phyloP scores from a whole-genome alignment of 108 stramenopile species.

The Discostella stelligeroides region DNA sequence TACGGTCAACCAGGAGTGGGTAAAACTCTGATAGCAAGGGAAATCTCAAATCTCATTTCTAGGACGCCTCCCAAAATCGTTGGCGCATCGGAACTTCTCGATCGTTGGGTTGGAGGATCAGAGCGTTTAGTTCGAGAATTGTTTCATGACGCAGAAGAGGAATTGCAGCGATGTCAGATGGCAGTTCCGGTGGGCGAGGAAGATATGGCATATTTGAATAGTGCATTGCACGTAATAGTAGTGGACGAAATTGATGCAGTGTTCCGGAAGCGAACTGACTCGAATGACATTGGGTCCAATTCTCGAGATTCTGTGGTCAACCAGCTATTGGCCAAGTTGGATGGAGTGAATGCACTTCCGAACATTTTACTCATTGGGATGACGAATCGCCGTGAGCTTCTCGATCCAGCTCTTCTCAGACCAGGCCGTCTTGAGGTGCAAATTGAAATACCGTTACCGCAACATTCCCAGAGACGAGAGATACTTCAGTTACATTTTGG shows the following conservation, averaged over 20 bases:
- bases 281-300: constrained; percentile 67
- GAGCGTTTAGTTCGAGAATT: constrained; percentile 92
- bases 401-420: constrained; percentile 81
- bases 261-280: constrained; percentile 64
- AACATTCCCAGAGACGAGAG: constrained; percentile 47
- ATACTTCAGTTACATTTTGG: constrained; percentile 79
- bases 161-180: constrained; percentile 35
- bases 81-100: constrained; percentile 93
- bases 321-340: constrained; percentile 82
- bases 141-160: constrained; percentile 93
- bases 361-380: constrained; percentile 85
- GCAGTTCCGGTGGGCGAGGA: constrained; percentile 63
- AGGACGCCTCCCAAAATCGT: constrained; percentile 94
- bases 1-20: constrained; percentile 86
- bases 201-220: constrained; percentile 41
- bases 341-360: constrained; percentile 78
- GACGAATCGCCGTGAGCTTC: constrained; percentile 80
- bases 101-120: constrained; percentile 96
- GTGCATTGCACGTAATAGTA: constrained; percentile 79
- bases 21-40: constrained; percentile 71
- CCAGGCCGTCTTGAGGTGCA: constrained; percentile 87
- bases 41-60: constrained; percentile 73
- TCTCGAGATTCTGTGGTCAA: constrained; percentile 77
- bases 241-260: constrained; percentile 90
- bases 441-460: constrained; percentile 78